phyloP scores from a whole-genome alignment of 192 early-diverging fungal species.

The Coemansia sp. region DNA sequence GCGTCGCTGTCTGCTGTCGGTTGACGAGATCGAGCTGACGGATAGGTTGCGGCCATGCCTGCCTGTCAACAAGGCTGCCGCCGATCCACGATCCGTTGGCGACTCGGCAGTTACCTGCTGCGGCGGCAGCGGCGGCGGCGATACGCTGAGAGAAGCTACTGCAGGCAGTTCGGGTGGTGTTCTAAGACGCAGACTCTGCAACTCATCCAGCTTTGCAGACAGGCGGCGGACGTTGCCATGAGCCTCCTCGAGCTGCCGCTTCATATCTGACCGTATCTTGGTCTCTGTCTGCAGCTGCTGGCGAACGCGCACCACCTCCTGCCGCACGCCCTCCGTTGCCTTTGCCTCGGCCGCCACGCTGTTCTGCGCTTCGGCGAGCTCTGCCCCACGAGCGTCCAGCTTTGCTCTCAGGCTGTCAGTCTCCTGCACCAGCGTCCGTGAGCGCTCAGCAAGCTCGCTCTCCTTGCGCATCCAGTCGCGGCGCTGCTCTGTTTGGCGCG shows the following conservation, averaged over 20 bases:
- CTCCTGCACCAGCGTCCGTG: conserved; percentile 19
- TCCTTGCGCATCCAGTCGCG: conserved; percentile 34
- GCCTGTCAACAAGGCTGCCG: background rate
- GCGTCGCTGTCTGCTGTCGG: conserved; percentile 32
- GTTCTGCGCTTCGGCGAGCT: conserved; percentile 5
- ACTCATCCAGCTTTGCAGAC: conserved; percentile 19
- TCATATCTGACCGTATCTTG: conserved; percentile 40
- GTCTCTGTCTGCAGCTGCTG: conserved; percentile 62
- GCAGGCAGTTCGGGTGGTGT: background rate
- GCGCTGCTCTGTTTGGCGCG: conserved; percentile 38
- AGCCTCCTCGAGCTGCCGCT: conserved; percentile 44
- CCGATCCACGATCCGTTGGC: background rate
- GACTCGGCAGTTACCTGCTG: background rate
- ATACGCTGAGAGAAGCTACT: conserved; percentile 7
- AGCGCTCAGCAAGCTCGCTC: conserved; percentile 20
- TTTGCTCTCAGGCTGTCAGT: conserved; percentile 11
- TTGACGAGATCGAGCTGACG: conserved; percentile 33
- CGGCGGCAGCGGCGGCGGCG: background rate
- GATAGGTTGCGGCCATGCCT: conserved; percentile 33
- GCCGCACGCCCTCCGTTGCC: conserved; percentile 10
- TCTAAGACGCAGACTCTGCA: conserved; percentile 13
- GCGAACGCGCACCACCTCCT: conserved; percentile 55
- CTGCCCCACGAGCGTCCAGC: conserved; percentile 15
- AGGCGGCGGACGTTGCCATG: conserved; percentile 24
- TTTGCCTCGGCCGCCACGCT: conserved; percentile 12